A percentile compares a stretch with the other conserved stretches of the same genome.
These are phyloP conservation scores for Penicillium canariense DNA, from an alignment of 495 filamentous ascomycete species.

Conservation along the genomic window DNA sequence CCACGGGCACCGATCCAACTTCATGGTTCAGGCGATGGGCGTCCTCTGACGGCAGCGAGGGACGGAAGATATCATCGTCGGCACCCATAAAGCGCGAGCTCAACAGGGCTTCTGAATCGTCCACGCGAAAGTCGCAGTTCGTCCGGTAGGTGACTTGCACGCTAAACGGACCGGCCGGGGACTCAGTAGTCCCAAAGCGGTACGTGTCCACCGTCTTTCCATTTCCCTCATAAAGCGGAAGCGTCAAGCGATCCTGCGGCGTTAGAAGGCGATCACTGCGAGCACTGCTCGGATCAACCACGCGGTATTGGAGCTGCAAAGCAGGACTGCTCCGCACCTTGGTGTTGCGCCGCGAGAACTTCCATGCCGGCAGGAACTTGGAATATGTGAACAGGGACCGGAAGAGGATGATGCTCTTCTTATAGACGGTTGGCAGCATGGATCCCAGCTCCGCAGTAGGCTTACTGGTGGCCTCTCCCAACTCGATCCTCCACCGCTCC, in stretches of 20 bases:
- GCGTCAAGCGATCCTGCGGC: constrained; percentile 59
- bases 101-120: constrained; percentile 83
- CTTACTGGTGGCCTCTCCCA: constrained; percentile 58
- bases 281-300: constrained; percentile 57
- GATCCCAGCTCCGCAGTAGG: constrained; percentile 61
- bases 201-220: constrained; percentile 71
- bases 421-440: constrained; percentile 85
- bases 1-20: constrained; percentile 70
- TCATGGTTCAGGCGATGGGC: constrained; percentile 46
- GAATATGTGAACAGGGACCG: constrained; percentile 84
- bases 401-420: constrained; percentile 92
- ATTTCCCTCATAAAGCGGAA: constrained; percentile 66
- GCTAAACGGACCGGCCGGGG: constrained; percentile 79
- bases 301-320: constrained; percentile 71
- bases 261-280: constrained; percentile 32
- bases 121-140: constrained; percentile 85
- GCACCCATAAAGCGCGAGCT: constrained; percentile 95
- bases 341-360: constrained; percentile 69
- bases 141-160: constrained; percentile 79
- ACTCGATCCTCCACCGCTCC: constrained; percentile 85
- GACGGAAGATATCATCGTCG: constrained; percentile 82
- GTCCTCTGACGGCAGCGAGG: constrained; percentile 57
- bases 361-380: constrained; percentile 84
- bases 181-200: constrained; percentile 75
- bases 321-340: constrained; percentile 65